A percentile compares a stretch with the other conserved stretches of the same genome.
Evolutionary conservation across 2,329 filamentous ascomycete genomes (phyloP).

Genomic region (Dichotomopilus funicola): DNA sequence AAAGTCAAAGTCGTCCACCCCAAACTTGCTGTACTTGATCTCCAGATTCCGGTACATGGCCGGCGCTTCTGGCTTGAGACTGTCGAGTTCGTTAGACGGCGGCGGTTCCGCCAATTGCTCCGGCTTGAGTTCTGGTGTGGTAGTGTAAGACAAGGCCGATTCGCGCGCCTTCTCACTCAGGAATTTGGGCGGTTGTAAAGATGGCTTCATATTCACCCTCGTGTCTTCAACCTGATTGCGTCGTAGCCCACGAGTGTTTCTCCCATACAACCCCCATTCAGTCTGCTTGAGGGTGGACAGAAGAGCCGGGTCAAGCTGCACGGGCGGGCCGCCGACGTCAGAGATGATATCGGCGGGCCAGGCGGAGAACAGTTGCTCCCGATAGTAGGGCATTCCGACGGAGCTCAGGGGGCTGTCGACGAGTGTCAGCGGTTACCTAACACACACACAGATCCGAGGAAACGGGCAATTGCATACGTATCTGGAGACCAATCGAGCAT

Average conservation of each 20-base stretch:
- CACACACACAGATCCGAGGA: not conserved
- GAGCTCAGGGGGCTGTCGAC: conserved; percentile 64
- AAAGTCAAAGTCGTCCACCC: conserved; percentile 99
- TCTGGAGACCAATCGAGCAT: conserved; percentile 65
- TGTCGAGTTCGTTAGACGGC: conserved; percentile 61
- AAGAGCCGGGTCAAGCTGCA: conserved; percentile 65
- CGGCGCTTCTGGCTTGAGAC: conserved; percentile 73
- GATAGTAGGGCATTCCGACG: conserved; percentile 89
- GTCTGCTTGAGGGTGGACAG: conserved; percentile 61
- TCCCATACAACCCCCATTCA: conserved; percentile 72
- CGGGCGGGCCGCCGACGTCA: conserved; percentile 77
- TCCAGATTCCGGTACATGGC: conserved; percentile 89
- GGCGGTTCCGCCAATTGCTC: conserved; percentile 57
- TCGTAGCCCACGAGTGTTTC: conserved; percentile 64
- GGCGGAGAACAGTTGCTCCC: conserved; percentile 77
- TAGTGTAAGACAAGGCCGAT: conserved; percentile 42
- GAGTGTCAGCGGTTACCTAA: not conserved
- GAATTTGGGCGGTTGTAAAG: conserved; percentile 77
- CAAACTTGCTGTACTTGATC: conserved; percentile 98
- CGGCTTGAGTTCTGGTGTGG: conserved; percentile 36
- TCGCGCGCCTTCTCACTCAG: conserved; percentile 87
- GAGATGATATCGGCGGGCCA: conserved; percentile 82
- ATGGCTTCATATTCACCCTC: conserved; percentile 53
- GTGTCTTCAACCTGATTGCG: conserved; percentile 82
- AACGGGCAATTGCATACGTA: conserved; percentile 45